phyloP scores from a whole-genome alignment of 2,329 filamentous ascomycete genomes.

The Cytospora mali region DNA sequence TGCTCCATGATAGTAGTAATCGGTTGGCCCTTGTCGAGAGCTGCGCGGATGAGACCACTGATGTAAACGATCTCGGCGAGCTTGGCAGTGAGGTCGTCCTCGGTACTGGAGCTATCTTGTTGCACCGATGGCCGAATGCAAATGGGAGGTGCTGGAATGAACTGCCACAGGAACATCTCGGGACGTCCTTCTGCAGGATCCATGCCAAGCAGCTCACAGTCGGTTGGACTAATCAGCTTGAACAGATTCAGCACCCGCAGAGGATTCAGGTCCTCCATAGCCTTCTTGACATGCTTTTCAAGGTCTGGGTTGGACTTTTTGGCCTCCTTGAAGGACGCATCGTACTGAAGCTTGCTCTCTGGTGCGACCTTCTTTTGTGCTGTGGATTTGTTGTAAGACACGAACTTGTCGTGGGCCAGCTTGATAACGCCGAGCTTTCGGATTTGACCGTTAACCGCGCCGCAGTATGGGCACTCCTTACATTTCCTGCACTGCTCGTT shows the following conservation, averaged over 20 bases:
- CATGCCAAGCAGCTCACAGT: conserved; percentile 90
- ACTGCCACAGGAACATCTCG: conserved; percentile 98
- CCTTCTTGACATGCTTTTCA: conserved; percentile 89
- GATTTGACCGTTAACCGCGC: conserved; percentile 83
- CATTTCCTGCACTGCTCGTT: conserved; percentile 88
- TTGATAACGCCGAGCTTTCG: conserved; percentile 92
- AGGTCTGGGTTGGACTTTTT: conserved; percentile 78
- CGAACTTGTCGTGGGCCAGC: conserved; percentile 90
- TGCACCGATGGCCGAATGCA: conserved; percentile 92
- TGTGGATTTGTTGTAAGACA: conserved; percentile 84
- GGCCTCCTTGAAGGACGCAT: conserved; percentile 80
- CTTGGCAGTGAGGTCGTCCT: conserved; percentile 96
- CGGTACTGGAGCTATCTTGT: conserved; percentile 89
- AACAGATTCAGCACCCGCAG: conserved; percentile 88
- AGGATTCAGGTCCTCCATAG: conserved; percentile 92
- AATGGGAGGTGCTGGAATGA: conserved; percentile 88
- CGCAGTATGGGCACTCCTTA: conserved; percentile 79
- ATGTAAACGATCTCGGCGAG: conserved; percentile 95
- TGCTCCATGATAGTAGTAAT: conserved; percentile 94
- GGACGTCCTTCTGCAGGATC: conserved; percentile 84
- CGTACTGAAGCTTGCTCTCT: conserved; percentile 79
- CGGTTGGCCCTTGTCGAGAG: conserved; percentile 79
- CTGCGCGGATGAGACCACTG: conserved; percentile 82
- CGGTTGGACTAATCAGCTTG: conserved; percentile 78
- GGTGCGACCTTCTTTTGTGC: conserved; percentile 83